Conservation (phyloP, 192 early-diverging fungal genomes). For the Gigaspora rosea region DNA sequence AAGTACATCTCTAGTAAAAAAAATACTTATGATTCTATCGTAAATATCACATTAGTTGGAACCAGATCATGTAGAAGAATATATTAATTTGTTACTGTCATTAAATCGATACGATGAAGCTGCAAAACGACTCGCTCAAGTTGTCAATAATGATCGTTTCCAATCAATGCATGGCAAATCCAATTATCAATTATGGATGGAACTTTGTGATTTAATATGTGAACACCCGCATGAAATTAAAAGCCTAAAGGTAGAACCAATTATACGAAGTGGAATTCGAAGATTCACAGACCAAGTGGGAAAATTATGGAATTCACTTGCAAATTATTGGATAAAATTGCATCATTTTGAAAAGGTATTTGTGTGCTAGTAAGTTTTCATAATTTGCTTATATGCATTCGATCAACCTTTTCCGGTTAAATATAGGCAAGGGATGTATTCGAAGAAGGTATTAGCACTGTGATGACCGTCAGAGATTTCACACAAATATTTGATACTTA, state of each 20-base stretch:
- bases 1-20: not conserved
- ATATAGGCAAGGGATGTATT: conserved; percentile 86
- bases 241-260: conserved; percentile 71
- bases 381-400: too few species aligned
- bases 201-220: conserved; percentile 79
- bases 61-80: conserved; percentile 75
- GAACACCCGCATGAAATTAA: conserved; percentile 72
- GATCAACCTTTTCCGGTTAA: not conserved
- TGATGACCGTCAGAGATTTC: conserved; percentile 88
- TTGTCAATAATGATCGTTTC: conserved; percentile 78
- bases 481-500: conserved; percentile 96
- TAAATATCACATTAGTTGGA: conserved; percentile 54
- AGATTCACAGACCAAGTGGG: conserved; percentile 85
- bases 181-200: conserved; percentile 77
- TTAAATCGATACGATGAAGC: conserved; percentile 76
- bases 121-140: conserved; percentile 63
- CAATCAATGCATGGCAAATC: conserved; percentile 66
- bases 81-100: conserved; percentile 69
- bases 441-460: conserved; percentile 83
- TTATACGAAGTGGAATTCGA: conserved; percentile 83
- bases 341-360: conserved; percentile 69
- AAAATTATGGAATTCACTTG: conserved; percentile 84
- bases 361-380: not conserved
- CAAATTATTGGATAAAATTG: conserved; percentile 75
- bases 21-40: not conserved